Percentiles rank a stretch among this genome's conserved stretches.
Evolutionary conservation across 768 basidiomycete genomes (phyloP).

Genomic region (Chlorophyllum brunneum): DNA sequence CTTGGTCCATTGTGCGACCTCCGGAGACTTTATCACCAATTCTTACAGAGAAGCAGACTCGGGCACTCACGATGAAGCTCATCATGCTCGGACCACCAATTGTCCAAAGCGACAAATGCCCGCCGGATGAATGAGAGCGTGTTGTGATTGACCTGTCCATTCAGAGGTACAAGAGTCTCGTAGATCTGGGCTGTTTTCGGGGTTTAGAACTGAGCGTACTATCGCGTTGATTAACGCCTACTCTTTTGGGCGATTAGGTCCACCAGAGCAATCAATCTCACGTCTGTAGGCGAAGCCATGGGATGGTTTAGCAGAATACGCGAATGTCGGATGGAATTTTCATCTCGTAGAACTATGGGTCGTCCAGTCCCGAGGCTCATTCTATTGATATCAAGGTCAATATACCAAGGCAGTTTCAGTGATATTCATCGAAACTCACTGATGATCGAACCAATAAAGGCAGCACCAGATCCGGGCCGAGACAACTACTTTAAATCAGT

Average conservation of each 20-base stretch:
- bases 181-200: conserved; percentile 79
- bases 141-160: conserved; percentile 81
- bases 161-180: conserved; percentile 81
- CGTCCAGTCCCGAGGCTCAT: conserved; percentile 92
- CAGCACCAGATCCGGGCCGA: conserved; percentile 94
- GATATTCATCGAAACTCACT: conserved; percentile 46
- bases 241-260: conserved; percentile 92
- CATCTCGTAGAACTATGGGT: conserved; percentile 86
- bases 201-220: not conserved
- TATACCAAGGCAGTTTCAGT: not conserved
- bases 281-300: conserved; percentile 87
- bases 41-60: conserved; percentile 8
- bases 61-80: conserved; percentile 65
- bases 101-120: conserved; percentile 81
- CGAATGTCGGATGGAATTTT: conserved; percentile 82
- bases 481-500: conserved; percentile 50
- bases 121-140: conserved; percentile 86
- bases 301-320: conserved; percentile 78
- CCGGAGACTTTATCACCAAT: conserved; percentile 6
- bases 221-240: conserved; percentile 29
- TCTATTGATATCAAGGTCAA: conserved; percentile 31
- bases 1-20: conserved; percentile 83
- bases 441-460: conserved; percentile 95
- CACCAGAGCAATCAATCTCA: conserved; percentile 81
- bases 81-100: conserved; percentile 90